These are phyloP conservation scores for Umbelopsis sp. DNA, from an alignment of 192 early-diverging fungal genomes.

Conservation along the genomic window DNA sequence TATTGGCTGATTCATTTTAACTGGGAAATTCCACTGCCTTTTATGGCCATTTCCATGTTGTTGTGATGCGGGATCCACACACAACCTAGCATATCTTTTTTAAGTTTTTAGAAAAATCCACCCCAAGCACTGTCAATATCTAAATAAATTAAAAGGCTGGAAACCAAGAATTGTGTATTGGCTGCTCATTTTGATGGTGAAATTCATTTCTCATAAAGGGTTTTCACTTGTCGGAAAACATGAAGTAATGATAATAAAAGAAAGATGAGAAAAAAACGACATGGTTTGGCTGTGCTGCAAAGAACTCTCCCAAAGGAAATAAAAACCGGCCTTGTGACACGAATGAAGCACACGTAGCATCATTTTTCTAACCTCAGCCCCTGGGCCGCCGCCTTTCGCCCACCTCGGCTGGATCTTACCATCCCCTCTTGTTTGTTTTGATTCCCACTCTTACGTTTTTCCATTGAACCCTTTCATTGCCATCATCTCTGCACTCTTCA, in stretches of 20 bases:
- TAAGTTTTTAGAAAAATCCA: too few species aligned
- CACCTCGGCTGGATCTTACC: neutral
- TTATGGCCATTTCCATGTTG: constrained; percentile 14
- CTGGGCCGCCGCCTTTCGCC: neutral
- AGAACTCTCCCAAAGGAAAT: neutral
- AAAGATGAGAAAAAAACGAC: neutral
- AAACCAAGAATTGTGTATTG: neutral
- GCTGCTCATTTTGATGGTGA: neutral
- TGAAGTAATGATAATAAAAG: neutral
- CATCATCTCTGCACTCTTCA: constrained; percentile 2
- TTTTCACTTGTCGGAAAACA: too few species aligned
- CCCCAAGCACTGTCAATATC: too few species aligned
- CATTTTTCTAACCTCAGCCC: neutral
- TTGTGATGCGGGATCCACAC: constrained; percentile 13
- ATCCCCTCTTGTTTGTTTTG: constrained; percentile 14
- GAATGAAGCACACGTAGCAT: constrained; percentile 12
- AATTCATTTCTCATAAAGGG: too few species aligned
- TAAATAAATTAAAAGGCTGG: too few species aligned
- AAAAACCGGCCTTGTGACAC: constrained; percentile 21
- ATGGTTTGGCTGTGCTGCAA: too few species aligned
- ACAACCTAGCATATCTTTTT: too few species aligned
- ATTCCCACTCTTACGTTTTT: neutral
- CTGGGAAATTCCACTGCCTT: constrained; percentile 11
- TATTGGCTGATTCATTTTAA: constrained; percentile 27
- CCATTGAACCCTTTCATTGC: neutral